Evolutionary conservation across 164 flowering plant genomes (phyloP), one percentile per base, ranked within the genome.

Genomic region (Vitis rotundifolia): DNA sequence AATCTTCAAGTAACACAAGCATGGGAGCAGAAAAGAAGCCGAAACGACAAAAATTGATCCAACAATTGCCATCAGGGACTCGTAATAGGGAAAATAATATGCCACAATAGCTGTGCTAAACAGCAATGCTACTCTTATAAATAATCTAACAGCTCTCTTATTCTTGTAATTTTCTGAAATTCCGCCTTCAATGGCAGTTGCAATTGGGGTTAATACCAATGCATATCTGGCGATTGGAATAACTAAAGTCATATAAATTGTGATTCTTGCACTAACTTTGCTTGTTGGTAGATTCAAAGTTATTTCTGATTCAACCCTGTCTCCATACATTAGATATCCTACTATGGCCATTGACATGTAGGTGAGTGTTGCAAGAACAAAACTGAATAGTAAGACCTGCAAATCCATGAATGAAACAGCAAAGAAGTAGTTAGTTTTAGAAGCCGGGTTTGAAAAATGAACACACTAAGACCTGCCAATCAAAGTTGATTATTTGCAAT

Each of bases 281-380:
- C 29, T 8, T 6, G 63, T 29, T 37, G 74, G 75, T 7, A 75
- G 74, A 28, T 62, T 75, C 18, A 77, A 66, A 14, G 71, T 77
- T 13, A 77, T 66, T 62, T 71, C 73, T 4, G 78, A 75, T 52
- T 71, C 66, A 7, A 70, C 50, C 31, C 9, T 12, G 7, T 69
- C 68, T 14, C 81, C 78, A 22, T 72, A 79, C 78, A 75, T 79
- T 9, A 75, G 67, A 9, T 79, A 76, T 3, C 77, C 64, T 7
- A 76, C 49, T 5, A 76, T 37, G 6, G 77, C 79, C 67, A 66
- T 73, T 13, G 68, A 3, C 44, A 37, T 3, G 29, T 73, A 77
- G 10, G 53, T 63, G 26, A 73, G 7, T 0, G 77, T 64, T 29
- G 71, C 69, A n/a, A 78, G 14, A 0, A 65, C 9, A 71, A 69